Base-by-base conservation (phyloP, 2,329 filamentous ascomycete species). In the Penicillium aurantiogriseum region DNA sequence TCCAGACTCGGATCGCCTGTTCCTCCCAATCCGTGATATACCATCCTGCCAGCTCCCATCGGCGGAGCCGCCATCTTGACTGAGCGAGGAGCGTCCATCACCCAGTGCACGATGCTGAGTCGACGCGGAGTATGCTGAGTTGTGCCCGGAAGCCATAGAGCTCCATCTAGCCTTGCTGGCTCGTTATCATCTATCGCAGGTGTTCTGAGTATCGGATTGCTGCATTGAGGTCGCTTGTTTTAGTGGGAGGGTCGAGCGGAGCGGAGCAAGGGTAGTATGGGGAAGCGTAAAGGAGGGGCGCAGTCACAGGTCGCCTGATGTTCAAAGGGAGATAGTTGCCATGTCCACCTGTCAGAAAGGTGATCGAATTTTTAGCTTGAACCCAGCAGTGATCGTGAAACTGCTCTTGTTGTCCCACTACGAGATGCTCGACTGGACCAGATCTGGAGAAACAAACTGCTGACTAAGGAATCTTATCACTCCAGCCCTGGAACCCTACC, bases 1-100 rank as follows among this genome's bases (percentile, higher is more conserved):
- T 54, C 80, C 78, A 42, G 85, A 85, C 46, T 81, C 73, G n/a
- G 84, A 84, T 51, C 84, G 80, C 60, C 77, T 69, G 65, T 74
- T 73, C 58, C 75, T 66, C 36, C 68, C 71, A 23, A 67, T 59
- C 52, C 65, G 67, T 23, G 75, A 65, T 19, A 63, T 61, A 33
- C 63, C 62, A 57, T 75, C 76, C 44, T 70, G 63, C 71, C 73
- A 77, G 61, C 74, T 77, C 35, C 73, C 74, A 51, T 75, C 69
- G 40, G 60, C 67, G n/a, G 71, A 72, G 39, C 63, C 69, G 56
- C 74, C 71, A 62, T 77, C 75, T 44, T 73, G 73, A 48, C 75
- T 76, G 44, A 73, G 69, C 35, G 71, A 71, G 33, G 74, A 71
- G 56, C 68, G 69, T 51, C 71, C 71, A 62, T 77, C 74, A 60